phyloP scores from a whole-genome alignment of 164 flowering plant species.

The Litsea cubeba region DNA sequence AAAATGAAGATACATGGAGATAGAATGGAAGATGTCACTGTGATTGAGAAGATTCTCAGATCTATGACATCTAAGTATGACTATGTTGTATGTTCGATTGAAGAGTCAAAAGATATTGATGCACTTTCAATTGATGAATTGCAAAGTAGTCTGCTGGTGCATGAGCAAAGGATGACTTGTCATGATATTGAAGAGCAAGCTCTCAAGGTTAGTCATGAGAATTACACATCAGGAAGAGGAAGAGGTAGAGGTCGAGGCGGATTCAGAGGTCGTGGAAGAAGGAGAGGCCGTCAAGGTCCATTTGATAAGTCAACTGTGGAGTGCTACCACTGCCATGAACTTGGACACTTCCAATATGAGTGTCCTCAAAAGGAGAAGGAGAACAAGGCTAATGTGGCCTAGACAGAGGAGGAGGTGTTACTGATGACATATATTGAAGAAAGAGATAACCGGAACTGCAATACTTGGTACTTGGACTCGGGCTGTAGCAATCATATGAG shows the following conservation, averaged over 20 bases:
- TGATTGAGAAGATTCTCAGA: constrained; percentile 9
- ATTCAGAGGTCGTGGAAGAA: neutral
- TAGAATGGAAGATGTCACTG: constrained; percentile 6
- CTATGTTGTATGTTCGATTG: constrained; percentile 8
- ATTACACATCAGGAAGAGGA: neutral
- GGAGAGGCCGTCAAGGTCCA: neutral
- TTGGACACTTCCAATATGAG: neutral
- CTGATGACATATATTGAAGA: neutral
- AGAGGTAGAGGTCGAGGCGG: neutral
- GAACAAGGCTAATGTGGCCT: neutral
- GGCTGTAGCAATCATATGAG: neutral
- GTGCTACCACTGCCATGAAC: neutral
- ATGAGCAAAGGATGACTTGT: neutral
- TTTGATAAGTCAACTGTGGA: neutral
- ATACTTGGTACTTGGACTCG: neutral
- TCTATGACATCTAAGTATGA: constrained; percentile 9
- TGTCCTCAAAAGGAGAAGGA: neutral
- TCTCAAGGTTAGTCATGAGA: neutral
- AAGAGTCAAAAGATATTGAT: constrained; percentile 1
- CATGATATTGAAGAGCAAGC: neutral
- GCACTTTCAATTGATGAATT: constrained; percentile 4
- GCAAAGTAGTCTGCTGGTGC: neutral
- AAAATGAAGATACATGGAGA: constrained; percentile 10
- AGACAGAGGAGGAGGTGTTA: neutral
- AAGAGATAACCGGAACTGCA: neutral